Percentiles rank a stretch among this genome's conserved stretches.
Conservation (phyloP, 345 rosid species). For the Mangifera indica region DNA sequence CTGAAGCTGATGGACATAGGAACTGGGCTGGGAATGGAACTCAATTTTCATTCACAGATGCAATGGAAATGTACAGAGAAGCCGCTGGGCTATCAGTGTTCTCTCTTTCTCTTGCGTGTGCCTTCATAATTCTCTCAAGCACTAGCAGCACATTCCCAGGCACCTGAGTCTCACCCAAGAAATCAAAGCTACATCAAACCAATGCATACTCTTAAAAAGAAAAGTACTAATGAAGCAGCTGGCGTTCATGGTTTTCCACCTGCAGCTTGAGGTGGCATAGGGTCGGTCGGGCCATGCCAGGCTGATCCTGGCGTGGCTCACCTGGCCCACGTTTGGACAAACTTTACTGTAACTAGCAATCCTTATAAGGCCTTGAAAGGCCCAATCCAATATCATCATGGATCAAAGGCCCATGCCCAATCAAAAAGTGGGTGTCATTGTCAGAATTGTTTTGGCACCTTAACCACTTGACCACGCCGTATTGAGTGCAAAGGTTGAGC, state of each 20-base stretch:
- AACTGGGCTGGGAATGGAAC: slow-evolving; percentile 95
- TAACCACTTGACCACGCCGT: too few species aligned
- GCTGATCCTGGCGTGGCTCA: too few species aligned
- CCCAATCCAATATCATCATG: too few species aligned
- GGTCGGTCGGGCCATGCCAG: background rate
- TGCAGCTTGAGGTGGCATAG: background rate
- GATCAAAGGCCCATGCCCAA: too few species aligned
- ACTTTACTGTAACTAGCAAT: too few species aligned
- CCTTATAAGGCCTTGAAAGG: too few species aligned
- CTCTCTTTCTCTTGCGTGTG: slow-evolving; percentile 91
- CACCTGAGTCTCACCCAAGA: slow-evolving; percentile 32
- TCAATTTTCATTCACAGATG: slow-evolving; percentile 77
- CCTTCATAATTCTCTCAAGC: slow-evolving; percentile 79
- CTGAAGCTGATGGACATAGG: slow-evolving; percentile 80
- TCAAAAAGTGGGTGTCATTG: too few species aligned
- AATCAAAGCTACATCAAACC: background rate
- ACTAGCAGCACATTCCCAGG: slow-evolving; percentile 58
- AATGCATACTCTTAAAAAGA: background rate
- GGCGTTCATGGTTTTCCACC: background rate
- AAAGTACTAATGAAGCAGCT: background rate
- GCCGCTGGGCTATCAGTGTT: slow-evolving; percentile 89
- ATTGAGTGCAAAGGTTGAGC: too few species aligned
- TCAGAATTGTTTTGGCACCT: too few species aligned
- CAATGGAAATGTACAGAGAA: slow-evolving; percentile 92
- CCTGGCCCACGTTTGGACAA: too few species aligned